Base-by-base conservation (phyloP, 306 rosid genomes). In the Sindora glabra region DNA sequence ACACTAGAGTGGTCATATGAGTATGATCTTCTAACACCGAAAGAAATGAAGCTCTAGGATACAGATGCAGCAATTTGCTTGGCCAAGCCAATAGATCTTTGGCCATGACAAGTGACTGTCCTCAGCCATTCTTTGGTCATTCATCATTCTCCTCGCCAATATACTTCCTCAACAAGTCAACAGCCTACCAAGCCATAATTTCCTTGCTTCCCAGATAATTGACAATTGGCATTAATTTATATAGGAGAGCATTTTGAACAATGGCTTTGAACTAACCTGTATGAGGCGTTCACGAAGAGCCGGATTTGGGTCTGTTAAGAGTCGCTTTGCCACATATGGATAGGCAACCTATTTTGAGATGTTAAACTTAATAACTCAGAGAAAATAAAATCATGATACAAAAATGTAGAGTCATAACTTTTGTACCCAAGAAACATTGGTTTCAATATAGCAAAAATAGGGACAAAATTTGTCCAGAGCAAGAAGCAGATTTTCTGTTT, bases 301-400 rank as follows among this genome's bases (percentile, higher is more conserved):
- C 10, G 99, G 99, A 72, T 94, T 82, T 51, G 99, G 99, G 61
- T 94, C 99, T 41, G 97, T 94, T 38, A 94, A 68, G 56, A 94
- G 86, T 51, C 99, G 86, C 80, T 94, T 94, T 29, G 99, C 99
- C 68, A 94, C 79, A 56, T 94, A 94, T 66, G 99, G 99, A 79
- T 89, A 94, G 46, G 99, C 99, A 62, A 94, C 99, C 99, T 94
- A 72, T 65, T 77, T 74, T n/a, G 63, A 67, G 29, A 52, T 36
- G 70, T 46, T 2, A 19, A 58, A 23, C 59, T 74, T 67, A 72
- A 21, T 45, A 51, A 46, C 51, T 6, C 17, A 53, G 10, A 29
- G 54, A 60, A 38, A 68, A 57, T 42, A 73, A n/a, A 65, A 41
- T 59, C 18, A 42, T 18, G 40, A 68, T 51, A 57, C 23, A 56